Evolutionary conservation across 495 filamentous ascomycete genomes (phyloP).

Genomic region (Amniculicola lignicola): DNA sequence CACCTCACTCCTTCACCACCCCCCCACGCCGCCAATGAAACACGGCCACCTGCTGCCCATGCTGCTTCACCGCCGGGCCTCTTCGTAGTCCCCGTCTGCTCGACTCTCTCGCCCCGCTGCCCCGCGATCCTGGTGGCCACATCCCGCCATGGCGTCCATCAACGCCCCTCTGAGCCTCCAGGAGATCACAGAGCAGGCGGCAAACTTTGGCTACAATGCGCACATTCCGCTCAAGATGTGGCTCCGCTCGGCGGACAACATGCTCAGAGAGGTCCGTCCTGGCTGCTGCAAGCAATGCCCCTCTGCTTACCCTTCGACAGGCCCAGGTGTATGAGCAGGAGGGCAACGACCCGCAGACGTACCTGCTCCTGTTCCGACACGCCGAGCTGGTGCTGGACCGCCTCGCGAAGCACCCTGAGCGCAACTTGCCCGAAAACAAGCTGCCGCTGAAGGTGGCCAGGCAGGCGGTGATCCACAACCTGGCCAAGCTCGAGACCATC

Average conservation of each 20-base stretch:
- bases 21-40: conserved; percentile 28
- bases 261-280: conserved; percentile 68
- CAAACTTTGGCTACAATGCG: conserved; percentile 75
- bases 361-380: conserved; percentile 80
- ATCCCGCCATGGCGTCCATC: conserved; percentile 26
- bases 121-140: not conserved
- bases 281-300: not conserved
- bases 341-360: conserved; percentile 80
- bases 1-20: conserved; percentile 1
- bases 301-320: conserved; percentile 40
- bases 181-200: conserved; percentile 67
- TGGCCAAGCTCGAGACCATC: conserved; percentile 59
- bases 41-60: conserved; percentile 12
- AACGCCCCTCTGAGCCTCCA: conserved; percentile 62
- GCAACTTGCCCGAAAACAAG: conserved; percentile 48
- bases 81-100: not conserved
- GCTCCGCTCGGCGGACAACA: conserved; percentile 72
- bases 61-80: conserved; percentile 2
- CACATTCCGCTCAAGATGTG: conserved; percentile 72
- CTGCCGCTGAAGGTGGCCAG: conserved; percentile 49
- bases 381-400: conserved; percentile 56
- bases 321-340: conserved; percentile 79
- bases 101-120: not conserved
- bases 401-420: conserved; percentile 46
- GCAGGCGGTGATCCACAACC: conserved; percentile 52